Percentiles rank a stretch among this genome's conserved stretches.
Evolutionary conservation across 148 eudicot genomes (phyloP).

Genomic region (Amaranthus hypochondriacus): DNA sequence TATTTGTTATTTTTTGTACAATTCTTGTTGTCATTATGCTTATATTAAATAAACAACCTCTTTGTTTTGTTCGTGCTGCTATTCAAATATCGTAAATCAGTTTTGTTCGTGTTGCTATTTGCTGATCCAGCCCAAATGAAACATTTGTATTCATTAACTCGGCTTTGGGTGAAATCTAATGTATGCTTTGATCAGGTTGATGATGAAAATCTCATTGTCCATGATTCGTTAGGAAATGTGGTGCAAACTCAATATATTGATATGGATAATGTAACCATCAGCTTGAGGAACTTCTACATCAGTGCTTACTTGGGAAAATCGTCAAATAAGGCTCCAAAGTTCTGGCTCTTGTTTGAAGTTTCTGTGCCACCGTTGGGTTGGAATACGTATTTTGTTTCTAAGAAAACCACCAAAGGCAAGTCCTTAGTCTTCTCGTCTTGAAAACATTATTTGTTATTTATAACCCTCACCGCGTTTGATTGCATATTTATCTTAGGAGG

Average conservation of each 20-base stretch:
- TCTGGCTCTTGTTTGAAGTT: slow-evolving; percentile 69
- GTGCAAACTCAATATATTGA: slow-evolving; percentile 59
- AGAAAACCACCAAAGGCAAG: slow-evolving; percentile 41
- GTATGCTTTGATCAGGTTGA: slow-evolving; percentile 48
- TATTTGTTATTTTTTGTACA: not conserved
- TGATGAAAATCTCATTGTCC: slow-evolving; percentile 49
- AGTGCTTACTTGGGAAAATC: slow-evolving; percentile 66
- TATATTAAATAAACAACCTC: not conserved
- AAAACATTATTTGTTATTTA: not conserved
- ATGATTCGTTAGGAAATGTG: slow-evolving; percentile 53
- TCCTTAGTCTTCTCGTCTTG: not conserved
- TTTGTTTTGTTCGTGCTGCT: not conserved
- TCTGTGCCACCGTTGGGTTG: slow-evolving; percentile 80
- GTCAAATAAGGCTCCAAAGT: slow-evolving; percentile 47
- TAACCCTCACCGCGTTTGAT: not conserved
- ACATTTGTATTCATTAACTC: not conserved
- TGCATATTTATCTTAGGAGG: slow-evolving; percentile 29
- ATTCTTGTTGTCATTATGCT: not conserved
- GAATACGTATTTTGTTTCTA: slow-evolving; percentile 75
- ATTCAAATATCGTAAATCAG: not conserved
- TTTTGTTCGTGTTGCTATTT: slow-evolving; percentile 10
- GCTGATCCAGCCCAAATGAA: not conserved
- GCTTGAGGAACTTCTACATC: slow-evolving; percentile 58
- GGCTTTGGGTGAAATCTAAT: not conserved
- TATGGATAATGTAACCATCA: slow-evolving; percentile 58